These are phyloP conservation scores for Crucihimalaya himalaica DNA, from an alignment of 345 rosid species.

Conservation along the genomic window DNA sequence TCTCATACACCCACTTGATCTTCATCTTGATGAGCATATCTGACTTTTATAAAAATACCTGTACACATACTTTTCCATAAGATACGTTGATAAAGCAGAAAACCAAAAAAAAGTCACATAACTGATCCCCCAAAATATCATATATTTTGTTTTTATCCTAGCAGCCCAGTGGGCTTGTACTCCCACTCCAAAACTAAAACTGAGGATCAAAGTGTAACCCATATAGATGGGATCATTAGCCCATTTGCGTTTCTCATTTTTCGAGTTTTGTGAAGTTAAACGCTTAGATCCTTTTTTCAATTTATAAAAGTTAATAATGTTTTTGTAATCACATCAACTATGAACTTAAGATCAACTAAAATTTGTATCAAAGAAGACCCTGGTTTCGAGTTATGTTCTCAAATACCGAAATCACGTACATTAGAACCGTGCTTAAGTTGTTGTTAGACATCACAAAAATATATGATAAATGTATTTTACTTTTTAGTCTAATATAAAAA, in stretches of 20 bases:
- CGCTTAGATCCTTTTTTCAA: too few relatives aligned
- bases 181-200: too few relatives aligned
- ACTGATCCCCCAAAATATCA: not conserved
- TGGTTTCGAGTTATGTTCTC: too few relatives aligned
- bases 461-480: not conserved
- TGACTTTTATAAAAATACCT: conserved; percentile 17
- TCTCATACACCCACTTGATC: conserved; percentile 32
- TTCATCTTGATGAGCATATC: conserved; percentile 32
- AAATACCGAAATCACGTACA: not conserved
- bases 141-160: not conserved
- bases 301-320: too few relatives aligned
- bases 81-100: not conserved
- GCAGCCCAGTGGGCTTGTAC: conserved; percentile 17
- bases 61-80: conserved; percentile 1
- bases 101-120: not conserved
- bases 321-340: too few relatives aligned
- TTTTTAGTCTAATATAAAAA: not conserved
- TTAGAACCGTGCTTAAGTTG: not conserved
- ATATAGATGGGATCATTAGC: not conserved
- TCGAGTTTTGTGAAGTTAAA: too few relatives aligned
- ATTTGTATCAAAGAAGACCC: too few relatives aligned
- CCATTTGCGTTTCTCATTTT: not conserved
- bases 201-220: not conserved
- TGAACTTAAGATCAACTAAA: not conserved
- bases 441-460: not conserved